These are phyloP conservation scores for Wallacemonas collosoma DNA, from an alignment of 208 protist genomes.

Conservation along the genomic window DNA sequence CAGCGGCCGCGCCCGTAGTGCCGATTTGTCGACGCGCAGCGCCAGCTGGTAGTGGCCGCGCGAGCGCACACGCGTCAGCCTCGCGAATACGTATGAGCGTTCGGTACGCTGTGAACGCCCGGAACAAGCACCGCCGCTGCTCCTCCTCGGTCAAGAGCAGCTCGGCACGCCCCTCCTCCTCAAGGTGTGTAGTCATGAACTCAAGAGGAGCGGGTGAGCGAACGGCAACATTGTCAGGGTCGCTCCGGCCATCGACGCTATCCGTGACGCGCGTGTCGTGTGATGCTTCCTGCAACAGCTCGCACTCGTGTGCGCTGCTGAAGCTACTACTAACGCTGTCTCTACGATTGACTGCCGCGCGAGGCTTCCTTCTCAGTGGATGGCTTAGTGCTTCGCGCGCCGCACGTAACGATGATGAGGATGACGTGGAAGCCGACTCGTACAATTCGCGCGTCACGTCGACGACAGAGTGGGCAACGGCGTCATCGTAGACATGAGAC, in stretches of 20 bases:
- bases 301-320: slow-evolving; percentile 1
- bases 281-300: background rate
- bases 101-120: slow-evolving; percentile 27
- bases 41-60: background rate
- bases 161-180: slow-evolving; percentile 36
- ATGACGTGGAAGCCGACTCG: background rate
- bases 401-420: background rate
- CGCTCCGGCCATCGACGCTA: too few relatives aligned
- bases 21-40: background rate
- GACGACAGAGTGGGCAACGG: background rate
- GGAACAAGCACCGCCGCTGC: slow-evolving; percentile 35
- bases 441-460: slow-evolving; percentile 16
- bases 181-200: slow-evolving; percentile 15
- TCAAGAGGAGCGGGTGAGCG: background rate
- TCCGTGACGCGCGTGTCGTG: background rate
- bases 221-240: too few relatives aligned
- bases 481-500: background rate
- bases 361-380: background rate
- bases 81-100: slow-evolving; percentile 35
- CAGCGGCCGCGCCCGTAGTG: background rate
- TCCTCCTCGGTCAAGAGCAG: slow-evolving; percentile 32
- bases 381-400: background rate
- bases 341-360: too few relatives aligned
- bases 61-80: background rate
- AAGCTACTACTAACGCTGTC: background rate